Evolutionary conservation across 192 early-diverging fungal species (phyloP), one percentile per base, ranked within the genome.

Genomic region (Coemansia sp.): DNA sequence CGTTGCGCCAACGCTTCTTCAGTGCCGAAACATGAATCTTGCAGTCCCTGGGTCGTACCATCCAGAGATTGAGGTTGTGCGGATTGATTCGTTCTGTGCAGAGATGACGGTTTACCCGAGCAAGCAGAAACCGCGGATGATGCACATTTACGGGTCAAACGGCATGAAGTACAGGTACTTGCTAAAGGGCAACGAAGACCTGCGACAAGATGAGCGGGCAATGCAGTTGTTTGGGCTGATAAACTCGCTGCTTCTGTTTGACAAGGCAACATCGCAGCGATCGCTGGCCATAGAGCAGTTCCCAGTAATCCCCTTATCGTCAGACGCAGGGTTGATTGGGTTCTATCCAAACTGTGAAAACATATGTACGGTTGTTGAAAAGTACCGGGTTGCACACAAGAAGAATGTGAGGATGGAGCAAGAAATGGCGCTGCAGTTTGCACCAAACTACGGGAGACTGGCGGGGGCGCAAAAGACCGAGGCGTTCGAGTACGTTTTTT

Each of bases 211-310:
- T 67, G 97, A 99, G 81, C 90, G 97, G 59, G 96, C 95, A 12
- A 99, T 99, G 96, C 97, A 99, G 77, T 71, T 98, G 41, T 99
- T 99, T 85, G 95, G 94, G 15, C 88, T 99, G 26, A 93, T 99
- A 45, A 99, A 98, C 76, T 95, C 94, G 5, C 71, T 98, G 22
- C 85, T 99, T 0, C 82, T 80, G 6, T 81, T 80, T 6, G 94
- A 98, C 71, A 70, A 91, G 0, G 93, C 96, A 63, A 97, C 95
- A 1, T 91, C 95, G 72, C 92, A 92, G 63, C 82, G 95, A 16
- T 95, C 97, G 76, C 82, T 99, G 18, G 90, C 86, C 40, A 99
- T 99, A 47, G 89, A 94, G 64, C 83, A 91, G 21, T 98, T 91
- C 78, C 89, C 96, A 16, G 95, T 93, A 41, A 92, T 96, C 63